A percentile compares a stretch with the other conserved stretches of the same genome.
Evolutionary conservation across 108 stramenopile species (phyloP).

Genomic region (Cyclotella atomus): DNA sequence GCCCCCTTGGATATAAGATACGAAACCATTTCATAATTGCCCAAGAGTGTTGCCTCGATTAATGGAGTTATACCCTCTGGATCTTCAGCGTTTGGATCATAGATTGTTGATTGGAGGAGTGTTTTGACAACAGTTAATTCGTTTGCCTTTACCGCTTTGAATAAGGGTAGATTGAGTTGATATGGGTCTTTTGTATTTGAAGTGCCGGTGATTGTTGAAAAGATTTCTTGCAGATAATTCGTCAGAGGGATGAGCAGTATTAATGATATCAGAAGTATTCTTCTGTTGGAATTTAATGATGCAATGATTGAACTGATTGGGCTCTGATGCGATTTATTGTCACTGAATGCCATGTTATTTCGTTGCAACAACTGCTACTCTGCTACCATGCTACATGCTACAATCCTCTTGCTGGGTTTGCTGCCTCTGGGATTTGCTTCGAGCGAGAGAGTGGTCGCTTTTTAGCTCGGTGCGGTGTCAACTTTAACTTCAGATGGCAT

Average conservation of each 20-base stretch:
- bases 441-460: too few relatives aligned
- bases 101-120: constrained; percentile 12
- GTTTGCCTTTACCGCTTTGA: constrained; percentile 46
- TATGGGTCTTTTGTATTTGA: constrained; percentile 8
- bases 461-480: too few relatives aligned
- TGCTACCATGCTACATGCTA: too few relatives aligned
- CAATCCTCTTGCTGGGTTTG: too few relatives aligned
- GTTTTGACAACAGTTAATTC: constrained; percentile 25
- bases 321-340: not conserved
- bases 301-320: not conserved
- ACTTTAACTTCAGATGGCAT: too few relatives aligned
- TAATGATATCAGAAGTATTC: not conserved
- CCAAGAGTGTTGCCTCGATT: constrained; percentile 46
- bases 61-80: constrained; percentile 42
- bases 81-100: constrained; percentile 54
- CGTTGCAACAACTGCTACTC: too few relatives aligned
- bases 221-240: not conserved
- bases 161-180: constrained; percentile 29
- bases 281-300: not conserved
- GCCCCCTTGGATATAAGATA: constrained; percentile 35
- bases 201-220: not conserved
- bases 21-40: constrained; percentile 35
- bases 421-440: too few relatives aligned
- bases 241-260: constrained; percentile 2
- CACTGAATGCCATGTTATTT: not conserved